Evolutionary conservation across 2,329 filamentous ascomycete species (phyloP).

Genomic region (Clarireedia sp.): DNA sequence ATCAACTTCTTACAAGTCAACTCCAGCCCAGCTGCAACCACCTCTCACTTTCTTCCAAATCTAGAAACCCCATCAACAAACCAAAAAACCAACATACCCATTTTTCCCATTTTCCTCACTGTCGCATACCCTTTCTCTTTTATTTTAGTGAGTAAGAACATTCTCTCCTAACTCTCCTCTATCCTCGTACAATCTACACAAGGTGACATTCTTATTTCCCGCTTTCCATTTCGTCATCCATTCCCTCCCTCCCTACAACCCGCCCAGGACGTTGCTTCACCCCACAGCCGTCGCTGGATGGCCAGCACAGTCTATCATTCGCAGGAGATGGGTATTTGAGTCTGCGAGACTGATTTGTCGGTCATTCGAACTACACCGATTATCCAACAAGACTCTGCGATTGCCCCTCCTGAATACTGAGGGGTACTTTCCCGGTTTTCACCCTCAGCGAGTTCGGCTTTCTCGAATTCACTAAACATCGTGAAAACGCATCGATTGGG

Average conservation of each 20-base stretch:
- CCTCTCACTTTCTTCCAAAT: slow-evolving; percentile 1
- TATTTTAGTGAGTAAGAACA: slow-evolving; percentile 2
- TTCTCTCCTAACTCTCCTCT: background rate
- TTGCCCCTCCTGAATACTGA: slow-evolving; percentile 23
- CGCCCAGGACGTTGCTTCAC: background rate
- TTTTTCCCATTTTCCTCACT: background rate
- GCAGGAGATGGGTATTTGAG: background rate
- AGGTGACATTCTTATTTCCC: slow-evolving; percentile 7
- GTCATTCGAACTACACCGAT: background rate
- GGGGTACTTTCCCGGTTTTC: slow-evolving; percentile 18
- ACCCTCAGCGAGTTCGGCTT: background rate
- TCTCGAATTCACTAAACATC: background rate
- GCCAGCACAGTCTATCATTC: background rate
- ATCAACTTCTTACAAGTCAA: slow-evolving; percentile 3
- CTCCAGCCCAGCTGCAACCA: background rate
- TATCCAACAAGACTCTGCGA: slow-evolving; percentile 11
- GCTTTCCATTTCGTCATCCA: slow-evolving; percentile 1
- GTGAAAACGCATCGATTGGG: slow-evolving; percentile 1
- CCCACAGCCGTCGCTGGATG: background rate
- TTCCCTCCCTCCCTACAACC: slow-evolving; percentile 6
- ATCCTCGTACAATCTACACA: background rate
- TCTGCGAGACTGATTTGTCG: background rate
- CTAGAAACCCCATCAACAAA: slow-evolving; percentile 4
- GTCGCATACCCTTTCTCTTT: slow-evolving; percentile 5
- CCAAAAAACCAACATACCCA: slow-evolving; percentile 1